Conservation (phyloP, 2,329 filamentous ascomycete genomes). For the Colletotrichum sp. region DNA sequence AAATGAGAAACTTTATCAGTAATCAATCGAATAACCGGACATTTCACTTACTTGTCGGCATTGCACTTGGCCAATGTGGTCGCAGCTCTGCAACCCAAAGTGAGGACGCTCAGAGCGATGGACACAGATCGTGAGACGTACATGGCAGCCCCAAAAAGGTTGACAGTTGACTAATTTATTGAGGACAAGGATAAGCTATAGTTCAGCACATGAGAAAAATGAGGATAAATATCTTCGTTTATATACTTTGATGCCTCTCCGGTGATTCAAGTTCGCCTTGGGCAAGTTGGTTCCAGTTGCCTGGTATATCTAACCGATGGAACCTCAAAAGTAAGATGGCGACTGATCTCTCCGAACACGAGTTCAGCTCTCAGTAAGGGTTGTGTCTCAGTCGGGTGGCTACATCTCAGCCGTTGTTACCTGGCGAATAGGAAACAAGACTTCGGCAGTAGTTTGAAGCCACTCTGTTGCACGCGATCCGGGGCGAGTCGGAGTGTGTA, state of each 20-base stretch:
- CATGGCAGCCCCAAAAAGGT: not conserved
- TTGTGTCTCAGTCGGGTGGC: not conserved
- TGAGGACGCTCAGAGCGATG: not conserved
- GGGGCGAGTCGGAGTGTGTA: not conserved
- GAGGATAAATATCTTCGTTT: not conserved
- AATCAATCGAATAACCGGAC: accelerated
- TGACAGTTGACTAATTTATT: not conserved
- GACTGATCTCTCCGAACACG: constrained; percentile 17
- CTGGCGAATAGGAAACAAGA: not conserved
- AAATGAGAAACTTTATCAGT: not conserved
- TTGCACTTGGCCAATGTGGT: not conserved
- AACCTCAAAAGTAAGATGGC: constrained; percentile 17
- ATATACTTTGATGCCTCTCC: not conserved
- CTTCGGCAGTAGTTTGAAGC: not conserved
- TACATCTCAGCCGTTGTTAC: not conserved
- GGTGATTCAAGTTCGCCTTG: not conserved
- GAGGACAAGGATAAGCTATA: not conserved
- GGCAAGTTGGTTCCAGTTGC: not conserved
- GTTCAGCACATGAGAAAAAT: not conserved
- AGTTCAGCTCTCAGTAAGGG: constrained; percentile 6
- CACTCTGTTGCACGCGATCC: not conserved
- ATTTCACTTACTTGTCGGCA: not conserved
- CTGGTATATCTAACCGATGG: not conserved
- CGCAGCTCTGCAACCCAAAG: not conserved
- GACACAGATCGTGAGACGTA: not conserved